These are phyloP conservation scores for Lactuca sativa DNA, from an alignment of 129 eudicot species.

Conservation along the genomic window DNA sequence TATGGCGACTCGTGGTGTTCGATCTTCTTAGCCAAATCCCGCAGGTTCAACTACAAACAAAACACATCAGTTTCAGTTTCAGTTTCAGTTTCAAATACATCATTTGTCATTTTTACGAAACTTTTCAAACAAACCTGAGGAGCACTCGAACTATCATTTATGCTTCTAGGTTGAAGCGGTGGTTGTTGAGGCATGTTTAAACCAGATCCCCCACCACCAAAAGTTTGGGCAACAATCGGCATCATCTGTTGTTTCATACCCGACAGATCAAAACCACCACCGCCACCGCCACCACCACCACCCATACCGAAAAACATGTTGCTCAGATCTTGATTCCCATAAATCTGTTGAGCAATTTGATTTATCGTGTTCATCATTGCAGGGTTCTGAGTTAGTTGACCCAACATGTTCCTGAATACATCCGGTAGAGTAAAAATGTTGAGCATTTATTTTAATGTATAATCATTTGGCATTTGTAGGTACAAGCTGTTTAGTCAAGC, in stretches of 20 bases:
- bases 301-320: slow-evolving; percentile 58
- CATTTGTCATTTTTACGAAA: not conserved
- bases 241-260: slow-evolving; percentile 96
- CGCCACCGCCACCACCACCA: slow-evolving; percentile 49
- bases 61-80: not conserved
- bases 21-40: slow-evolving; percentile 59
- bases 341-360: slow-evolving; percentile 88
- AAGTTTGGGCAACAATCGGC: slow-evolving; percentile 93
- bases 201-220: slow-evolving; percentile 57
- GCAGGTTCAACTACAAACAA: slow-evolving; percentile 42
- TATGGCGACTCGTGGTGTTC: slow-evolving; percentile 47
- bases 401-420: slow-evolving; percentile 77
- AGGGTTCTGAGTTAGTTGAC: slow-evolving; percentile 88
- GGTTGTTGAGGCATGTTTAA: slow-evolving; percentile 36
- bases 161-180: slow-evolving; percentile 30
- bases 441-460: too few relatives aligned
- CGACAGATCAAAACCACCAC: slow-evolving; percentile 73
- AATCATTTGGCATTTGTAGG: too few relatives aligned
- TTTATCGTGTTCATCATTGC: slow-evolving; percentile 82
- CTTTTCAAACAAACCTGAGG: slow-evolving; percentile 60
- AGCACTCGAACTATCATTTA: slow-evolving; percentile 28
- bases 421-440: slow-evolving; percentile 46
- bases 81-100: not conserved
- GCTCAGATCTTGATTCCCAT: slow-evolving; percentile 56
- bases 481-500: too few relatives aligned